These are phyloP conservation scores for Cryptosporidium ubiquitum DNA, from an alignment of 169 alveolate species.

Conservation along the genomic window DNA sequence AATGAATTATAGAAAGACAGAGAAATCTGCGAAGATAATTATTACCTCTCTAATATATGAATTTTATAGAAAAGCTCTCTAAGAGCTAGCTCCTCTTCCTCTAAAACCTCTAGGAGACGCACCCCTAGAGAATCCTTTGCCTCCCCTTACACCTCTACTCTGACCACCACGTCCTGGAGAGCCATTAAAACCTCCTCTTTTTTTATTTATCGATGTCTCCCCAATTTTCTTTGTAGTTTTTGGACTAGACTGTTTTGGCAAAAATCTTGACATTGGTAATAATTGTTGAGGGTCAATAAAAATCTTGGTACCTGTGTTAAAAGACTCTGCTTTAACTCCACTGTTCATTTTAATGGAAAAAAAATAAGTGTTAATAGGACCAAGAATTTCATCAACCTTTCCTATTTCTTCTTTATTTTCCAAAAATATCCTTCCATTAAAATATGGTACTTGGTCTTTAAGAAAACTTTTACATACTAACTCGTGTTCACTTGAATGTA, in stretches of 20 bases:
- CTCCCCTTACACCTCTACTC: slow-evolving; percentile 73
- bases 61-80: slow-evolving; percentile 3
- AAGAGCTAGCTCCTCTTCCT: slow-evolving; percentile 68
- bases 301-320: slow-evolving; percentile 82
- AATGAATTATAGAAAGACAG: slow-evolving; percentile 64
- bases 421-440: slow-evolving; percentile 93
- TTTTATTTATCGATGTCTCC: slow-evolving; percentile 76
- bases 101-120: slow-evolving; percentile 66
- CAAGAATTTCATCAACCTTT: slow-evolving; percentile 94
- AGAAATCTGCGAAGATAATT: slow-evolving; percentile 2
- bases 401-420: slow-evolving; percentile 95
- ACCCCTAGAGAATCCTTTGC: slow-evolving; percentile 78
- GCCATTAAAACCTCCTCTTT: slow-evolving; percentile 54
- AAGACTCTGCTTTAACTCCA: slow-evolving; percentile 88
- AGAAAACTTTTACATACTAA: slow-evolving; percentile 87
- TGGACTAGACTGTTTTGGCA: slow-evolving; percentile 77
- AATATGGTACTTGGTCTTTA: slow-evolving; percentile 92
- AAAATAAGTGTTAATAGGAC: slow-evolving; percentile 87
- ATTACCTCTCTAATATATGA: slow-evolving; percentile 36
- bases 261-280: slow-evolving; percentile 87
- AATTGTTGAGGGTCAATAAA: slow-evolving; percentile 87
- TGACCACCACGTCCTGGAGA: slow-evolving; percentile 39
- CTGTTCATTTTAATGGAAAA: slow-evolving; percentile 88
- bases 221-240: slow-evolving; percentile 77
- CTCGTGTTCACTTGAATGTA: slow-evolving; percentile 92